Percentiles rank a stretch among this genome's conserved stretches.
Conservation (phyloP, 345 rosid species). For the Arabis alpina region DNA sequence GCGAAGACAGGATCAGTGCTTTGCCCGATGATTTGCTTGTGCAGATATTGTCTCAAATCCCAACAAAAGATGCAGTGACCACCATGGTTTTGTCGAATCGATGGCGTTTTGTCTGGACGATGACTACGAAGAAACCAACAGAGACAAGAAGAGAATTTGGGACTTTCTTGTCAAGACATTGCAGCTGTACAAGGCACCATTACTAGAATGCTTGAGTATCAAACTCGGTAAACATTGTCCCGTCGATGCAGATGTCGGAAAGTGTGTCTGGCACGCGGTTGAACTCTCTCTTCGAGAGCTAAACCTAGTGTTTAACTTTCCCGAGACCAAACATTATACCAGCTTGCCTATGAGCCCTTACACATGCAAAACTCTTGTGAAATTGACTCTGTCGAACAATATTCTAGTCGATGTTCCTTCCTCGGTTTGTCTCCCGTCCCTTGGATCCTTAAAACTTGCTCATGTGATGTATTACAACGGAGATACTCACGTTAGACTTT, state of each 20-base stretch:
- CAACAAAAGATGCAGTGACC: neutral
- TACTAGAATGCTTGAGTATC: neutral
- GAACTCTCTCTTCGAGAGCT: neutral
- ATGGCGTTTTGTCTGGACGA: neutral
- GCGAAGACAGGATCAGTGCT: too few relatives aligned
- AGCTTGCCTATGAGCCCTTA: neutral
- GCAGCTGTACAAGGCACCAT: neutral
- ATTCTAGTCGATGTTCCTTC: conserved; percentile 14
- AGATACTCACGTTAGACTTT: conserved; percentile 18
- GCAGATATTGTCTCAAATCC: neutral
- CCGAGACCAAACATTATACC: too few relatives aligned
- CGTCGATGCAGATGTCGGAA: neutral
- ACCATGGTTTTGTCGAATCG: conserved; percentile 1
- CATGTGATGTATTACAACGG: neutral
- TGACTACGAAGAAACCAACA: neutral
- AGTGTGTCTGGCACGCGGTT: neutral
- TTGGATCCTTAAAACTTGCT: neutral
- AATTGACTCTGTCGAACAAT: neutral
- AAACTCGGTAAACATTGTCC: neutral
- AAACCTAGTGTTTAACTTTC: too few relatives aligned
- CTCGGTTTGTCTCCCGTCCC: neutral
- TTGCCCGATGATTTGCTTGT: too few relatives aligned
- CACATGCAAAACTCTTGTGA: neutral
- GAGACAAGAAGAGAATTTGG: neutral
- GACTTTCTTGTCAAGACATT: neutral